A percentile compares a stretch with the other conserved stretches of the same genome.
Conservation (phyloP, 2,329 filamentous ascomycete species). For the Paecilomyces dactylethromorphus region DNA sequence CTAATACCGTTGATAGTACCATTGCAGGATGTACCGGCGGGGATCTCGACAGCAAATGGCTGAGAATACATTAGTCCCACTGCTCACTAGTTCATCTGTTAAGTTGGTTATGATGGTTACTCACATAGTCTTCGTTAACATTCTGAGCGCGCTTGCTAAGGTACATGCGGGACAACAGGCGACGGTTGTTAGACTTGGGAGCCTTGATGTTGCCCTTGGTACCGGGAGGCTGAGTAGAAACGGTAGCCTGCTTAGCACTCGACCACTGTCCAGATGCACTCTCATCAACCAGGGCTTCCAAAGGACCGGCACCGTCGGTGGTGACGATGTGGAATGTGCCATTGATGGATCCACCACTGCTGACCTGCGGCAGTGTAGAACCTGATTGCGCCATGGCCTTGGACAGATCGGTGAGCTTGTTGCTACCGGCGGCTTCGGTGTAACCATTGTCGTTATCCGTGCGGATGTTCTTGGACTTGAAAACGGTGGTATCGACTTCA, state of each 20-base stretch:
- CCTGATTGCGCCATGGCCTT: constrained; percentile 1
- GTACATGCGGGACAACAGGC: background rate
- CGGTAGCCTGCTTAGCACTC: background rate
- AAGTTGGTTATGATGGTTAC: background rate
- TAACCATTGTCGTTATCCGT: constrained; percentile 2
- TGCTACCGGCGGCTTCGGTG: constrained; percentile 2
- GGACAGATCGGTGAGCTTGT: constrained; percentile 1
- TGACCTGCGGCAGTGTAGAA: constrained; percentile 3
- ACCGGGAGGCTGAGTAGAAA: constrained; percentile 2
- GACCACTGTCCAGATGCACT: constrained; percentile 3
- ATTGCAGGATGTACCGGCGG: constrained; percentile 1
- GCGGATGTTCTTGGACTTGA: constrained; percentile 3
- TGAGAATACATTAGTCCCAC: background rate
- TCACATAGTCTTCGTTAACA: constrained; percentile 4
- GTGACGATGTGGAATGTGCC: constrained; percentile 5
- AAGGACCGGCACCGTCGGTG: constrained; percentile 4
- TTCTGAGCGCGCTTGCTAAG: constrained; percentile 3
- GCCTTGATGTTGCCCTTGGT: background rate
- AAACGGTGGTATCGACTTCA: constrained; percentile 6
- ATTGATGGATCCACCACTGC: constrained; percentile 3
- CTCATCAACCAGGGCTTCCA: constrained; percentile 4
- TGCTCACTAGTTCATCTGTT: background rate
- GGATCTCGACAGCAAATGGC: constrained; percentile 3
- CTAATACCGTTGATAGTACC: constrained; percentile 4
- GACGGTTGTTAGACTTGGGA: constrained; percentile 1